phyloP scores from a whole-genome alignment of 768 basidiomycete species.

The Imleria badia region DNA sequence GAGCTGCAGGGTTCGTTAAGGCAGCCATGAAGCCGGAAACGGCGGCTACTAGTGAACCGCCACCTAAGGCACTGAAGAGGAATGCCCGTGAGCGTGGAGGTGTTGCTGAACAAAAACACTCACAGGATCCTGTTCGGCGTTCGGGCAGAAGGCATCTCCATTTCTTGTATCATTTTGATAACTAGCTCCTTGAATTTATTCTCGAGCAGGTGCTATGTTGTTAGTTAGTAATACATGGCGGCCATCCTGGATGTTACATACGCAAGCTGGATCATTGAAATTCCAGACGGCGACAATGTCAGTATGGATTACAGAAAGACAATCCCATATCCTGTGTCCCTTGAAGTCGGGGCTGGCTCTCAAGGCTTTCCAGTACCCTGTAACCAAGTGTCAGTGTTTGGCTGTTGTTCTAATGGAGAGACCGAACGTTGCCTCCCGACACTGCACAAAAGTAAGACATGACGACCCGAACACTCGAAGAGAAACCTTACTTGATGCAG shows the following conservation, averaged over 20 bases:
- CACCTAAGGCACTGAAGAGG: not conserved
- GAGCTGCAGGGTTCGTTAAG: not conserved
- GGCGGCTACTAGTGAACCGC: not conserved
- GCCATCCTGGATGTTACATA: not conserved
- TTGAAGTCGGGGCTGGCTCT: not conserved
- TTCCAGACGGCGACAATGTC: not conserved
- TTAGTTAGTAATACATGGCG: not conserved
- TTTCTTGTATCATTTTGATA: no score
- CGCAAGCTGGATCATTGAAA: not conserved
- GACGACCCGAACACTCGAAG: not conserved
- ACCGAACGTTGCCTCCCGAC: not conserved
- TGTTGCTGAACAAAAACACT: no score
- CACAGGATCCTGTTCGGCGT: no score
- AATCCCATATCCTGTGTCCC: not conserved
- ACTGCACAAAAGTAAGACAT: not conserved
- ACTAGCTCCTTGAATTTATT: not conserved
- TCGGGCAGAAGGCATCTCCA: no score
- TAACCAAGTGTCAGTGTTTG: not conserved
- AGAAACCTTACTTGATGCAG: not conserved
- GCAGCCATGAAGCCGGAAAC: not conserved
- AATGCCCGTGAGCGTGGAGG: not conserved
- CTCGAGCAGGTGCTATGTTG: not conserved
- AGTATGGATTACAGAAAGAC: not conserved
- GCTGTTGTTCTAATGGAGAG: not conserved
- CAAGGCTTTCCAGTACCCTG: constrained; percentile 1